Evolutionary conservation across 345 rosid genomes (phyloP).

Genomic region (Eucalyptus curtisii): DNA sequence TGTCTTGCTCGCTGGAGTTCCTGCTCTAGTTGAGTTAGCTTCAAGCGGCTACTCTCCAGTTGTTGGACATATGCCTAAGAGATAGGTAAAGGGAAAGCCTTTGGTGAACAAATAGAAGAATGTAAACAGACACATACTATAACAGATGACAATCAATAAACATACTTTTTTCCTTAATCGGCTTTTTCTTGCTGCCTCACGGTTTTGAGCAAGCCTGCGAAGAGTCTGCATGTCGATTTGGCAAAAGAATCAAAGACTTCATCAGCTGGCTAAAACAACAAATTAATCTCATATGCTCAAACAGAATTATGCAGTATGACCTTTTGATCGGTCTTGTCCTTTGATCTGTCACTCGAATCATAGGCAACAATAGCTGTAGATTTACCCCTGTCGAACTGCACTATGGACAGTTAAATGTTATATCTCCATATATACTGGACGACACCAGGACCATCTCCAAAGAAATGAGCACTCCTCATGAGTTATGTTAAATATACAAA

Average conservation of each 20-base stretch:
- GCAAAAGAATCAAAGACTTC: conserved; percentile 1
- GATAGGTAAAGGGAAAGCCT: not conserved
- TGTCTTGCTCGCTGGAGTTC: conserved; percentile 98
- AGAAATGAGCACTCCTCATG: not conserved
- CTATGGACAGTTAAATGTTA: not conserved
- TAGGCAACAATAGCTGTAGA: conserved; percentile 36
- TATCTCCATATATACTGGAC: not conserved
- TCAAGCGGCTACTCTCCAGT: conserved; percentile 92
- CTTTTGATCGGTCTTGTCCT: conserved; percentile 92
- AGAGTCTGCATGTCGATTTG: conserved; percentile 52
- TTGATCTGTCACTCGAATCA: conserved; percentile 94
- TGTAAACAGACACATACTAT: not conserved
- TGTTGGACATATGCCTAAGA: conserved; percentile 94
- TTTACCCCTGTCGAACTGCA: conserved; percentile 67
- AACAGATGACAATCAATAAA: not conserved
- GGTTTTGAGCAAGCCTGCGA: conserved; percentile 96
- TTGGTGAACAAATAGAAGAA: not conserved
- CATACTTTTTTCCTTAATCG: conserved; percentile 86
- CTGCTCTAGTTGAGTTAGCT: conserved; percentile 93
- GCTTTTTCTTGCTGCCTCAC: conserved; percentile 98
- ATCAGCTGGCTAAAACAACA: not conserved
- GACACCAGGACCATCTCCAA: not conserved
- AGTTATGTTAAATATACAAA: not conserved
- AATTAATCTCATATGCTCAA: not conserved
- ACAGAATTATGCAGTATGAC: conserved; percentile 12